Conservation (phyloP, 345 rosid genomes). For the Citrus maxima region DNA sequence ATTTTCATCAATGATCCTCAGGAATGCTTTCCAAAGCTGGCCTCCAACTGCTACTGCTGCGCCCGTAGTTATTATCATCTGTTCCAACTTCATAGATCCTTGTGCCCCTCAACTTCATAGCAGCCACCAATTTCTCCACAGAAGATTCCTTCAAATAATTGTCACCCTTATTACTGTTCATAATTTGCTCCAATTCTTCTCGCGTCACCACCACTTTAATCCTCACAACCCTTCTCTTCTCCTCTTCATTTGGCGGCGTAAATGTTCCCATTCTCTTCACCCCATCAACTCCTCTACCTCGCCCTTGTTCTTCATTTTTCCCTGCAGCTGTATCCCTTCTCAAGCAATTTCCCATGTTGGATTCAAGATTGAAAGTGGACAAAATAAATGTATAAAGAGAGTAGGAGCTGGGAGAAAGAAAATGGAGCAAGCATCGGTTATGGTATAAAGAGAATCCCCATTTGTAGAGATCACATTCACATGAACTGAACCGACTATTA, state of each 20-base stretch:
- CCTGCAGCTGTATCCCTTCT: constrained; percentile 13
- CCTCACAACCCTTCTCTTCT: constrained; percentile 33
- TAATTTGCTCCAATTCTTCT: constrained; percentile 54
- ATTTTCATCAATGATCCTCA: constrained; percentile 31
- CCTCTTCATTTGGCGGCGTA: background rate
- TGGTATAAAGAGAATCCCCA: background rate
- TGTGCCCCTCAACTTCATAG: constrained; percentile 39
- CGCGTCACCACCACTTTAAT: constrained; percentile 56
- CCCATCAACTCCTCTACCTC: background rate
- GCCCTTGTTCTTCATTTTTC: constrained; percentile 1
- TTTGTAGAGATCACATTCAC: constrained; percentile 51
- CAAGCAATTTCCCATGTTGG: constrained; percentile 42
- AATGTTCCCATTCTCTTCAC: background rate
- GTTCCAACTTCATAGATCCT: constrained; percentile 4
- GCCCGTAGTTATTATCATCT: background rate
- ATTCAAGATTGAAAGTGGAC: background rate
- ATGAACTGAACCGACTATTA: constrained; percentile 38
- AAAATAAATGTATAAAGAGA: background rate
- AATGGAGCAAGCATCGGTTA: background rate
- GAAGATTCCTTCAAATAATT: constrained; percentile 28
- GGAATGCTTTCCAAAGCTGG: constrained; percentile 65
- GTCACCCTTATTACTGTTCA: constrained; percentile 20
- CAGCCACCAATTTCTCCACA: constrained; percentile 42
- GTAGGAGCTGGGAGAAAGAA: constrained; percentile 9
- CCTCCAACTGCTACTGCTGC: constrained; percentile 35